A percentile compares a stretch with the other conserved stretches of the same genome.
These are phyloP conservation scores for Otatea glauca DNA, from an alignment of 176 grass and related monocot genomes.

Conservation along the genomic window DNA sequence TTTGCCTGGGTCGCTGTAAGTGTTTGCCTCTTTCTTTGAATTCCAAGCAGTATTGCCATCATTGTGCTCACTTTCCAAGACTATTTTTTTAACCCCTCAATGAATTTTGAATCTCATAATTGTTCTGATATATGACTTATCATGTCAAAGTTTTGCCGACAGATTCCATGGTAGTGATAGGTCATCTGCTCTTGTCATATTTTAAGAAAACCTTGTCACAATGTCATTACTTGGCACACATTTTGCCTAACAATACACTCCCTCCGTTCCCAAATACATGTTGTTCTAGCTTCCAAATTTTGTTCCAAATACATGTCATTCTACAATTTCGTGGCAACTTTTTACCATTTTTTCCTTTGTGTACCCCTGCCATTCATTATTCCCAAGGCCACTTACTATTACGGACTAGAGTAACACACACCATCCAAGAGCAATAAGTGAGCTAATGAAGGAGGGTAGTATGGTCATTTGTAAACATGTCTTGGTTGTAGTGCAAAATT, in stretches of 20 bases:
- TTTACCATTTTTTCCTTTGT: too few species aligned
- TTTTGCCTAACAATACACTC: background rate
- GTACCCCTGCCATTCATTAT: too few species aligned
- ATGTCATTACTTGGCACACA: background rate
- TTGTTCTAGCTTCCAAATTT: too few species aligned
- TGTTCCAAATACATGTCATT: too few species aligned
- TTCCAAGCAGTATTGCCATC: constrained; percentile 32
- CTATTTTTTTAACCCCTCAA: background rate
- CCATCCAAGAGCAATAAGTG: too few species aligned
- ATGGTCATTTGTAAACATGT: too few species aligned
- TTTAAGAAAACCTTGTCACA: background rate
- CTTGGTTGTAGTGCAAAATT: too few species aligned
- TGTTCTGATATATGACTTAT: constrained; percentile 8
- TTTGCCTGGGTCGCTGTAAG: constrained; percentile 75
- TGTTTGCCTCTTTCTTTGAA: constrained; percentile 42
- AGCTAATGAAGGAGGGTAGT: too few species aligned
- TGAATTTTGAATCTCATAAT: background rate
- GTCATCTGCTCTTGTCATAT: background rate
- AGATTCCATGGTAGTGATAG: background rate
- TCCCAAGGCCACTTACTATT: too few species aligned
- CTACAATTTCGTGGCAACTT: too few species aligned
- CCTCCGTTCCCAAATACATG: too few species aligned
- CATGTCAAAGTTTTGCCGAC: constrained; percentile 5
- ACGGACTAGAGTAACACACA: too few species aligned
- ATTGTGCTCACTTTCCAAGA: background rate